These are phyloP conservation scores for Vicia villosa DNA, from an alignment of 306 rosid genomes.

Conservation along the genomic window DNA sequence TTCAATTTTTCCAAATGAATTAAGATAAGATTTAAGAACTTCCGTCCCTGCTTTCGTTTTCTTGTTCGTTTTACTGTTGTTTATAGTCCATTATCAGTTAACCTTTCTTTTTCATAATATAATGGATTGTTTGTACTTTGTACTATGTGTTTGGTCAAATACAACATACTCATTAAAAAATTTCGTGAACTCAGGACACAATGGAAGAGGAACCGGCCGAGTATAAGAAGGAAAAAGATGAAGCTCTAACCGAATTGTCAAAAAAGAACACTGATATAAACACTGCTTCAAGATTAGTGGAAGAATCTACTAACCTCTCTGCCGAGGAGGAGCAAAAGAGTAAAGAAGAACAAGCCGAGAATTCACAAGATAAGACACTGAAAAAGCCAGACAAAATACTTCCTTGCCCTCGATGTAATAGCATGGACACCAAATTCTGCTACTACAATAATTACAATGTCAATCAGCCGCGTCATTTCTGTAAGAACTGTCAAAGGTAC, in stretches of 20 bases:
- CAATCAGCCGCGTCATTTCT: constrained; percentile 91
- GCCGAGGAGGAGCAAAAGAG: constrained; percentile 47
- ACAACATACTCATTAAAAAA: not conserved
- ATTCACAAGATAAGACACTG: constrained; percentile 54
- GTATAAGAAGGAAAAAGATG: constrained; percentile 35
- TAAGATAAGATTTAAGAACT: not conserved
- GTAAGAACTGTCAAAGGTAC: constrained; percentile 88
- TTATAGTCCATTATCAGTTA: not conserved
- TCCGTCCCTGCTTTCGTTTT: not conserved
- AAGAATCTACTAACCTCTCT: constrained; percentile 45
- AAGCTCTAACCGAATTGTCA: constrained; percentile 13
- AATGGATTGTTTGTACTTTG: constrained; percentile 13
- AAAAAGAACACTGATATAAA: constrained; percentile 28
- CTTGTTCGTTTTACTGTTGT: constrained; percentile 1
- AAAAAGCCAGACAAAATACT: constrained; percentile 85
- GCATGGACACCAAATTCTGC: constrained; percentile 91
- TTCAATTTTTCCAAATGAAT: not conserved
- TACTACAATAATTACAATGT: constrained; percentile 88
- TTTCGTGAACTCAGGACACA: constrained; percentile 47
- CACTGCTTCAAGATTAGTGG: constrained; percentile 33
- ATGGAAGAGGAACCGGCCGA: constrained; percentile 41
- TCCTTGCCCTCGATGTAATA: constrained; percentile 81
- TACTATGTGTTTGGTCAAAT: not conserved
- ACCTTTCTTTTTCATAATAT: constrained; percentile 4
- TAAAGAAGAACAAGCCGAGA: constrained; percentile 61